Conservation (phyloP, 2,329 filamentous ascomycete species). For the Fusarium pseudograminearum region DNA sequence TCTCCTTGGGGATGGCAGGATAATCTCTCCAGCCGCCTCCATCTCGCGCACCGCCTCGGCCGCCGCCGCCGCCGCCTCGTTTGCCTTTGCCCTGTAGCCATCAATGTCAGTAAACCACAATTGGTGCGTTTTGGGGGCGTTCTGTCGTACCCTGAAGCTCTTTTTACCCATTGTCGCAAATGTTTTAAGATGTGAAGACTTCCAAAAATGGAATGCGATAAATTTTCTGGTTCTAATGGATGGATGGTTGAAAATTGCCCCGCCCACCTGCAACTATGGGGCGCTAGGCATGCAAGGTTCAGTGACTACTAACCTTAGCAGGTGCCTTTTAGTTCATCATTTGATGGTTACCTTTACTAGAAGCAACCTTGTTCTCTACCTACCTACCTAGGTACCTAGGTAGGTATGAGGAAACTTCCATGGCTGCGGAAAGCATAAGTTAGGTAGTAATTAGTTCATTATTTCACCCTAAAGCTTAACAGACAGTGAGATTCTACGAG, state of each 20-base stretch:
- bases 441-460: too few species aligned
- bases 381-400: too few species aligned
- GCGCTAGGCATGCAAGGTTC: conserved; percentile 39
- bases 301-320: neutral
- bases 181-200: conserved; percentile 38
- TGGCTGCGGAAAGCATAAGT: neutral
- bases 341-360: too few species aligned
- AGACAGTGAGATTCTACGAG: too few species aligned
- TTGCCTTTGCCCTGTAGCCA: conserved; percentile 52
- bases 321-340: neutral
- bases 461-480: neutral
- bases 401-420: neutral
- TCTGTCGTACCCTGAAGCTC: conserved; percentile 51
- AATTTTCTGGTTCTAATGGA: conserved; percentile 39
- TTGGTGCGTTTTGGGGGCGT: conserved; percentile 13
- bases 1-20: conserved; percentile 73
- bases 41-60: conserved; percentile 46
- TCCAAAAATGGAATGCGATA: conserved; percentile 40
- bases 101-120: conserved; percentile 37
- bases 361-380: neutral
- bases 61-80: conserved; percentile 54
- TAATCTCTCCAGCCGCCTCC: conserved; percentile 53
- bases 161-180: conserved; percentile 54
- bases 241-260: conserved; percentile 33
- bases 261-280: conserved; percentile 34